A percentile compares a stretch with the other conserved stretches of the same genome.
These are phyloP conservation scores for Prasinococcaceae sp. DNA, from an alignment of 139 green algal species.

Conservation along the genomic window DNA sequence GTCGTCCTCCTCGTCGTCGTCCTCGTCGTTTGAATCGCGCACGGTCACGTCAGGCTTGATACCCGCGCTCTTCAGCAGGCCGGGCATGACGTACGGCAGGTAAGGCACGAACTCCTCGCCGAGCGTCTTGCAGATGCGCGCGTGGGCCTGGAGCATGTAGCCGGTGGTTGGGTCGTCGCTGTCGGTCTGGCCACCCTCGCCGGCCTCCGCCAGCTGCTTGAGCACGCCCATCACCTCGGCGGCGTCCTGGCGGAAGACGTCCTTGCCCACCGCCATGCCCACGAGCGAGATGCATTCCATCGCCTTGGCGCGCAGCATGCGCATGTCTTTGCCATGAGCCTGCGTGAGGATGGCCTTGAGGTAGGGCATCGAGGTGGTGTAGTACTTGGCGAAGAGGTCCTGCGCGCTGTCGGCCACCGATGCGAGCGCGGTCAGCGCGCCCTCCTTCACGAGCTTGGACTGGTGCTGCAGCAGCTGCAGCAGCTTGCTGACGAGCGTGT, in stretches of 20 bases:
- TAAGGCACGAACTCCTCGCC: slow-evolving; percentile 92
- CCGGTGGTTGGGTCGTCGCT: slow-evolving; percentile 50
- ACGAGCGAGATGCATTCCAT: slow-evolving; percentile 95
- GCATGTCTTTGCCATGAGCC: slow-evolving; percentile 51
- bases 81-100: slow-evolving; percentile 82
- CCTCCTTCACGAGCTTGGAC: slow-evolving; percentile 54
- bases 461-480: slow-evolving; percentile 59
- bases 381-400: slow-evolving; percentile 77
- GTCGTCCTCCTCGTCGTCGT: slow-evolving; percentile 30
- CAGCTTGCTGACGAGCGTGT: slow-evolving; percentile 75
- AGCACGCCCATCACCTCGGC: slow-evolving; percentile 70
- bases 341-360: slow-evolving; percentile 65
- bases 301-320: slow-evolving; percentile 78
- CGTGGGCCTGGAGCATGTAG: slow-evolving; percentile 67
- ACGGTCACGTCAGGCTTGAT: slow-evolving; percentile 83
- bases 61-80: slow-evolving; percentile 51
- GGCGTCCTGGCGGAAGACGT: slow-evolving; percentile 76
- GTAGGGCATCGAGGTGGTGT: slow-evolving; percentile 79
- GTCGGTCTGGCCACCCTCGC: slow-evolving; percentile 36
- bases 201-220: slow-evolving; percentile 55
- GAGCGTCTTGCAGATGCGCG: slow-evolving; percentile 92
- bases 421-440: slow-evolving; percentile 84
- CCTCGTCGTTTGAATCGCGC: slow-evolving; percentile 22
- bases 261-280: slow-evolving; percentile 90
- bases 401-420: slow-evolving; percentile 76